A percentile compares a stretch with the other conserved stretches of the same genome.
phyloP scores from a whole-genome alignment of 148 eudicot species.

The Cornus controversa region DNA sequence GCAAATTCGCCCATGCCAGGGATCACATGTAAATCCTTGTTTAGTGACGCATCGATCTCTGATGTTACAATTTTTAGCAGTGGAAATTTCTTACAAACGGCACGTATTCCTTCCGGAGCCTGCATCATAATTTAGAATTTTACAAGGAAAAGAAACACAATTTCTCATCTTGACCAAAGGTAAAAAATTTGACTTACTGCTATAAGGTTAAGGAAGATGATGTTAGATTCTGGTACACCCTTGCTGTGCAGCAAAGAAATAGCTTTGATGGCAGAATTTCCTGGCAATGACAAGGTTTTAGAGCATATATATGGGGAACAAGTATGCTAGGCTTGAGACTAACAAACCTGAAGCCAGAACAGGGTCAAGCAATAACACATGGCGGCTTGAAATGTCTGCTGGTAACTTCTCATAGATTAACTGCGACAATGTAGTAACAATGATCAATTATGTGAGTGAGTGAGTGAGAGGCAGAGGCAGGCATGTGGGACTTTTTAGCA shows the following conservation, averaged over 20 bases:
- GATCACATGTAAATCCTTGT: constrained; percentile 46
- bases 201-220: constrained; percentile 68
- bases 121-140: constrained; percentile 13
- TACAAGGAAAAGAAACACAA: background rate
- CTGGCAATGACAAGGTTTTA: constrained; percentile 20
- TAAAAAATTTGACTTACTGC: constrained; percentile 38
- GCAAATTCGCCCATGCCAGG: constrained; percentile 80
- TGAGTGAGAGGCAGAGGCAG: background rate
- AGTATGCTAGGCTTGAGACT: background rate
- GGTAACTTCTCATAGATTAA: constrained; percentile 70
- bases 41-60: constrained; percentile 49
- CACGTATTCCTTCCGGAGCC: constrained; percentile 72
- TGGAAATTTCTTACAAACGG: constrained; percentile 54
- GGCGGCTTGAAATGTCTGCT: constrained; percentile 59
- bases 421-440: constrained; percentile 26
- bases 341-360: constrained; percentile 56
- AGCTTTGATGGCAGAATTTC: constrained; percentile 65
- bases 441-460: background rate
- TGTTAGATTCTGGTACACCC: constrained; percentile 65
- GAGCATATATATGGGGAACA: background rate
- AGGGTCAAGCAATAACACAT: constrained; percentile 64
- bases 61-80: constrained; percentile 61
- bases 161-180: background rate
- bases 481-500: background rate
- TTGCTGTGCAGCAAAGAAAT: constrained; percentile 53